These are phyloP conservation scores for Fomitopsis betulina DNA, from an alignment of 1,284 basidiomycete genomes.

Conservation along the genomic window DNA sequence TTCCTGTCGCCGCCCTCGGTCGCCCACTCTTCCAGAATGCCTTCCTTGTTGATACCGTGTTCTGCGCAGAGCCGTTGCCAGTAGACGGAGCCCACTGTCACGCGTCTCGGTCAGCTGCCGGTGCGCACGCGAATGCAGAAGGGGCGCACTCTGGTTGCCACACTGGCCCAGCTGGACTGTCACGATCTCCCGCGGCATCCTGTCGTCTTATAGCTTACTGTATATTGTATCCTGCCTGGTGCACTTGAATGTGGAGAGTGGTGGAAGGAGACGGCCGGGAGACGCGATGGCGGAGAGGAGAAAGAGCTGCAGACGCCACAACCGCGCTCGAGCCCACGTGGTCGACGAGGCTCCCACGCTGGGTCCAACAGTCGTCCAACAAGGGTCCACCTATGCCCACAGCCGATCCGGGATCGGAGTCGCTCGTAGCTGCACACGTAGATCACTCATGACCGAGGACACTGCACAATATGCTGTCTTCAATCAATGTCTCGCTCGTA, in stretches of 20 bases:
- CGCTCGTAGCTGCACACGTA: too few relatives aligned
- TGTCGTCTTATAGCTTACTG: background rate
- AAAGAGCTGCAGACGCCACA: background rate
- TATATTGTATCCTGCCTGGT: too few relatives aligned
- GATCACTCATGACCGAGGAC: background rate
- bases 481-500: constrained; percentile 44
- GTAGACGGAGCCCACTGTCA: constrained; percentile 78
- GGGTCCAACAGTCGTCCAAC: background rate
- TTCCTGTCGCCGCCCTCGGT: constrained; percentile 94
- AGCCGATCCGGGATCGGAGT: too few relatives aligned
- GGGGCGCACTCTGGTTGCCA: constrained; percentile 84
- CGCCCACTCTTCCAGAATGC: constrained; percentile 93
- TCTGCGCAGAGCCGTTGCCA: constrained; percentile 96
- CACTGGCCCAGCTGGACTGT: constrained; percentile 92
- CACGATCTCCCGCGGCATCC: constrained; percentile 84
- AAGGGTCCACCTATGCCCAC: too few relatives aligned
- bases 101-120: constrained; percentile 16
- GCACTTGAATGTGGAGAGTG: background rate
- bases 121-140: constrained; percentile 13
- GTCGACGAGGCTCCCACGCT: background rate
- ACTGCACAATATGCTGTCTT: constrained; percentile 27
- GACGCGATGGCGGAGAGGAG: background rate
- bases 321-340: background rate
- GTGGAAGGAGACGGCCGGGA: background rate
- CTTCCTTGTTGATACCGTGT: constrained; percentile 92